phyloP scores from a whole-genome alignment of 75 land plant species.

The Cunninghamia lanceolata region DNA sequence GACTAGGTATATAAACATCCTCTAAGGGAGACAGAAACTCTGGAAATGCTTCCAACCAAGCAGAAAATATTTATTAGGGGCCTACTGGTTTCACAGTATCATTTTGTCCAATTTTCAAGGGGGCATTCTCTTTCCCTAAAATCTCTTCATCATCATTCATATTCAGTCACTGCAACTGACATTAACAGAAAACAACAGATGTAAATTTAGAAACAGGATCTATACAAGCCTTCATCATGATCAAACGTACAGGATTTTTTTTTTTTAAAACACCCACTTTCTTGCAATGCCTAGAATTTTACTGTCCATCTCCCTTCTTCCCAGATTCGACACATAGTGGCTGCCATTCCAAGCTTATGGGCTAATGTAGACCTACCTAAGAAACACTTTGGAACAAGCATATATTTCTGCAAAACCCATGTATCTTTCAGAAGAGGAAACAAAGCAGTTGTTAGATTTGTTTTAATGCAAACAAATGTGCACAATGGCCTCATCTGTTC shows the following conservation, averaged over 20 bases:
- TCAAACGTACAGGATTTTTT: background rate
- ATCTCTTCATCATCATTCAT: background rate
- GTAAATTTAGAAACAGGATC: background rate
- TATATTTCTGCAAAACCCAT: background rate
- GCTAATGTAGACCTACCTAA: background rate
- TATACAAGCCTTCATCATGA: background rate
- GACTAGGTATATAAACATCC: background rate
- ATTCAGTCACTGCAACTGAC: background rate
- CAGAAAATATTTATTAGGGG: background rate
- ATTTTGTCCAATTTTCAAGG: background rate
- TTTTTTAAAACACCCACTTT: background rate
- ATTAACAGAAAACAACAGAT: background rate
- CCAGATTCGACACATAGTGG: background rate
- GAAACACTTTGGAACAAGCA: background rate
- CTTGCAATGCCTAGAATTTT: background rate
- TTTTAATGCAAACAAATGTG: background rate
- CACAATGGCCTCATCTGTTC: background rate
- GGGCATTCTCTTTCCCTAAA: background rate
- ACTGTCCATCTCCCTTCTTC: background rate
- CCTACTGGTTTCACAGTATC: background rate
- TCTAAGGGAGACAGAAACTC: background rate
- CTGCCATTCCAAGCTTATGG: background rate
- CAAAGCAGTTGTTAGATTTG: background rate
- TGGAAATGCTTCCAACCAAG: background rate
- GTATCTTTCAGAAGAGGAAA: background rate